Evolutionary conservation across 2,329 filamentous ascomycete species (phyloP), one percentile per base, ranked within the genome.

Genomic region (Nannizzia gypsea): DNA sequence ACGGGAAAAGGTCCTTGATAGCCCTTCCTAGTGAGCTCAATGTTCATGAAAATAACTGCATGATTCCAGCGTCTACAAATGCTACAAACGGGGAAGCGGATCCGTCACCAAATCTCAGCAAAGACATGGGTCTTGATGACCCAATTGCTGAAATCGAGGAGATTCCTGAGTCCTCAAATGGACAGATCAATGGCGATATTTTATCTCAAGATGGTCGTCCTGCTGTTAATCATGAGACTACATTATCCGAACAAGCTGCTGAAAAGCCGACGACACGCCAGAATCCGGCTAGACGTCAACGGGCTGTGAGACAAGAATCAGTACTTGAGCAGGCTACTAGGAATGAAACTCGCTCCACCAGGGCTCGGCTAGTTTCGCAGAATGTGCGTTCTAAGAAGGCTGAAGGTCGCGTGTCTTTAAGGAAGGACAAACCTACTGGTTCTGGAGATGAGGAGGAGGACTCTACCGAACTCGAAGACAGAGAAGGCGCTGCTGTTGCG

Each of bases 1-100:
- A 58, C 50, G 38, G 55, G 28, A 60, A 58, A 15, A 55, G 55
- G 24, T 38, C 58, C 13, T 46, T 40, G 3, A n/a, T 55, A n/a
- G 15, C 9, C 13, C 55, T 24, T 1, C n/a, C 9, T 26, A n/a
- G 3, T 5, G 55, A 20, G 1, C 9, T 5, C n/a, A 26, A 34
- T 9, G 8, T 3, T 15, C 9, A 9, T 26, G 34, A 28, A 6
- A 11, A 42, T 9, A 9, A 57, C 17, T 26, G 22, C 9, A 8
- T 3, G 6, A 28, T 24, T 15, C 38, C 11, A 15, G 13, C 5
- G 3, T 40, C 36, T 17, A 40, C 20, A 9, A 15, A 40, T 42
- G 15, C 2, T 31, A 31, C 55, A 40, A 22, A 13, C 24, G n/a
- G 6, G 28, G 31, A 44, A 40, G 17, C 20, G 22, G 6, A 40